Percentiles rank a stretch among this genome's conserved stretches.
Conservation (phyloP, 148 eudicot genomes). For the Salicornia ramosissima region DNA sequence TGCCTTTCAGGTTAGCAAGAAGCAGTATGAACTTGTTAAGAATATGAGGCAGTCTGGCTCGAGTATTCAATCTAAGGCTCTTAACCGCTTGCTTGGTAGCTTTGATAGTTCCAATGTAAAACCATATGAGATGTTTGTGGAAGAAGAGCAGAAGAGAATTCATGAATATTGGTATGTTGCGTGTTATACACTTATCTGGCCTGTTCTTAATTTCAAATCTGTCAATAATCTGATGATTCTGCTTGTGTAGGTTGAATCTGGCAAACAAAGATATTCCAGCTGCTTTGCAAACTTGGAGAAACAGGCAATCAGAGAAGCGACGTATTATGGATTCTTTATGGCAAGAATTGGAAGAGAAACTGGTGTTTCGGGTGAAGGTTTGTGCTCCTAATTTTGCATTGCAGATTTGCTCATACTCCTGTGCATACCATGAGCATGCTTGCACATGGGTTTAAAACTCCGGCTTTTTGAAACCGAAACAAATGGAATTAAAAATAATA, state of each 20-base stretch:
- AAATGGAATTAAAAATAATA: no score
- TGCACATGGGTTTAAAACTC: no score
- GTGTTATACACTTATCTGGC: not conserved
- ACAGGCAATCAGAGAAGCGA: conserved; percentile 33
- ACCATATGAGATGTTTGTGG: conserved; percentile 84
- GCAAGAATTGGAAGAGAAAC: conserved; percentile 62
- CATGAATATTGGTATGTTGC: conserved; percentile 67
- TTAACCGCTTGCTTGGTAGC: conserved; percentile 78
- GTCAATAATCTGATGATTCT: conserved; percentile 13
- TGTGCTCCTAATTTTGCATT: conserved; percentile 1
- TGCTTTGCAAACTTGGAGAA: conserved; percentile 49
- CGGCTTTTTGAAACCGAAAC: no score
- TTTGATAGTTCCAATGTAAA: conserved; percentile 55
- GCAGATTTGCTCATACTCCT: no score
- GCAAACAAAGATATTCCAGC: conserved; percentile 64
- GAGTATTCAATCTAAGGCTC: conserved; percentile 66
- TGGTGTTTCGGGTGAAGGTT: conserved; percentile 42
- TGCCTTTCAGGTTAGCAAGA: conserved; percentile 71
- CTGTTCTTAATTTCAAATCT: conserved; percentile 2
- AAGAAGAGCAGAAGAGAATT: conserved; percentile 77
- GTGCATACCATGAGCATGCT: no score
- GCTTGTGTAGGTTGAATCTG: conserved; percentile 53
- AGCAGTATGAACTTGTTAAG: conserved; percentile 81
- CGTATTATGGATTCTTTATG: conserved; percentile 36
- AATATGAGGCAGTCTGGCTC: conserved; percentile 76